Base-by-base conservation (phyloP, 805 yeast species). In the Saturnispora quitensis region DNA sequence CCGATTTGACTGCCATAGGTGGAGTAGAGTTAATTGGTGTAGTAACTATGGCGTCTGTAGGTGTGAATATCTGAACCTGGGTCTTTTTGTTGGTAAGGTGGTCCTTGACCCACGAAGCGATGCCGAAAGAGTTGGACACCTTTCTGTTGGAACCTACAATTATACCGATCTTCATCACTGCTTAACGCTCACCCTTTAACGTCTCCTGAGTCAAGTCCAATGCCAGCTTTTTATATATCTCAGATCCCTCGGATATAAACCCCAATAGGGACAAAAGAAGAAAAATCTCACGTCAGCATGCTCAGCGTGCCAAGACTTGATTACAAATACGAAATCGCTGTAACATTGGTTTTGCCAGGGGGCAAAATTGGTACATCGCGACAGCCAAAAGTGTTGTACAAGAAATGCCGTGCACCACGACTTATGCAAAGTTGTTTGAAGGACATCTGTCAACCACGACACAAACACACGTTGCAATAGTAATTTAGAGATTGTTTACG, bases 111-210 rank as follows among this genome's bases (percentile, higher is more conserved):
- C 53, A 43, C 12, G n/a, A 12, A 6, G 50, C 50, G 13, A 43
- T 15, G 10, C 51, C 50, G 5, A 45, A 44, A 5, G 20, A 36
- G 7, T 45, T 51, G 20, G 54, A 47, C 12, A 45, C 50, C 18
- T 42, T 52, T 34, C 53, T 50, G 17, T 50, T 50, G n/a, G 52
- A 50, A 8, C 52, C 52, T 10, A 50, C 48, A 10, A 36, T 38
- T 22, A 50, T 35, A 10, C 49, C 50, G 25, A 51, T 35, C 35
- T 49, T 49, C 51, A 49, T 49, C 34, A 20, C 34, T 31, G 12
- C 5, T 8, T 7, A 25, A 25, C 7, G 10, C 9, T 6, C 3
- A 25, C 9, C 28, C 7, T 4, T 31, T n/a, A 31, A 13, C 13
- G 34, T 31, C 13, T 31, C 34, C 15, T 13, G 9, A 31, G 15